phyloP scores from a whole-genome alignment of 2,329 filamentous ascomycete genomes.

The Dactylellina leptospora region DNA sequence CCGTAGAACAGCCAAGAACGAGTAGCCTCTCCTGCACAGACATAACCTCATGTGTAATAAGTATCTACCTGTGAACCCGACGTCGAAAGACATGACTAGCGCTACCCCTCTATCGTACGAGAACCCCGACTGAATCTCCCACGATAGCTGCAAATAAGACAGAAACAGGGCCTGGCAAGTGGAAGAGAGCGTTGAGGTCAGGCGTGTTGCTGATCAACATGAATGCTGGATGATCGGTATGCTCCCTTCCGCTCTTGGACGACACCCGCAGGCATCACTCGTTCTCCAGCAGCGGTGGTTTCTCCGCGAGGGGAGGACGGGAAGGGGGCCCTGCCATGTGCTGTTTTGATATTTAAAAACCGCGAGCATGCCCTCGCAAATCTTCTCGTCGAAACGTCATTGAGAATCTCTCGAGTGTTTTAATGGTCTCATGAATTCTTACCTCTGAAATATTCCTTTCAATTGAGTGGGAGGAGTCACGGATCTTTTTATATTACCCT shows the following conservation, averaged over 20 bases:
- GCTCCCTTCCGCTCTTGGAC: conserved; percentile 39
- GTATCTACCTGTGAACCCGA: background rate
- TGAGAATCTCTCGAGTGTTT: background rate
- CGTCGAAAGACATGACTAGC: background rate
- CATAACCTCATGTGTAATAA: background rate
- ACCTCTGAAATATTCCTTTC: background rate
- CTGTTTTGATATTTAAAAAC: conserved; percentile 28
- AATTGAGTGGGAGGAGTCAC: background rate
- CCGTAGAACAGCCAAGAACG: conserved; percentile 19
- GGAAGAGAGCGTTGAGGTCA: conserved; percentile 3
- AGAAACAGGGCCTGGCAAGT: conserved; percentile 4
- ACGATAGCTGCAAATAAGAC: background rate
- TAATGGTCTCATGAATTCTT: conserved; percentile 7
- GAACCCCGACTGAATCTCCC: conserved; percentile 1
- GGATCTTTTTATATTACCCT: background rate
- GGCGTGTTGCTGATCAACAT: conserved; percentile 38
- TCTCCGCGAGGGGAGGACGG: too few relatives aligned
- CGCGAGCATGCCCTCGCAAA: conserved; percentile 49
- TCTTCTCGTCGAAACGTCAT: background rate
- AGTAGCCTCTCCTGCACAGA: background rate
- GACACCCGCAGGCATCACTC: conserved; percentile 27
- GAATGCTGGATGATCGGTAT: conserved; percentile 52
- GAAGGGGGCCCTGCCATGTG: too few relatives aligned
- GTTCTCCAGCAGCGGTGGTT: conserved; percentile 8
- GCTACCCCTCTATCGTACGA: conserved; percentile 45